Base-by-base conservation (phyloP, 2,329 filamentous ascomycete genomes). In the Colletotrichum filicis region DNA sequence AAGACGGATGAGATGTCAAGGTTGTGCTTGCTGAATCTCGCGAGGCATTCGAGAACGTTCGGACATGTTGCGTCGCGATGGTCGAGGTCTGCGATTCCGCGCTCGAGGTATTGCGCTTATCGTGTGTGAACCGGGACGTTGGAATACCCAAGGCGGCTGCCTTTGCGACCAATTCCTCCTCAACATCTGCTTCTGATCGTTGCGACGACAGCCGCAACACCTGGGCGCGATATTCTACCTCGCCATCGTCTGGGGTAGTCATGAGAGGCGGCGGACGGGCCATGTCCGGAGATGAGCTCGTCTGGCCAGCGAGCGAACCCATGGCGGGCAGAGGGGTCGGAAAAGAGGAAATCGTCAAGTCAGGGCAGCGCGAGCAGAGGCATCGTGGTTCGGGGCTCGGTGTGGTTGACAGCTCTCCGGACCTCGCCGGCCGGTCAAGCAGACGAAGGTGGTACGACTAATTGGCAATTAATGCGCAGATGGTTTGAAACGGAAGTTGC, bases 21-120 rank as follows among this genome's bases (percentile, higher is more conserved):
- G 80, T 79, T 5, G 85, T 85, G 73, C 80, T 83, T 4, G 81
- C 78, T 6, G 87, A 85, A 28, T 76, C 78, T 30, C 79, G 76
- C 14, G 84, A 84, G 9, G 80, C 82, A 57, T 84, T 83, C 3
- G 87, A 88, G 73, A 81, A 82, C 16, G 84, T 84, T 49, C 86
- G 86, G 28, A 81, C 83, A 76, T 86, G 85, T 35, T 79, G 82
- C 28, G 78, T 82, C 35, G 81, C 81, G 49, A 83, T 81, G 28
- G 82, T 79, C 8, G 85, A 86, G 42, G 81, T 81, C 68, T 77
- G 81, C 24, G 86, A 87, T 73, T 86, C 82, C 74, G 83, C 81
- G 66, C 80, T 83, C 37, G 82, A 83, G 3, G 79, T 80, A 68
- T 83, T 80, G 61, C 80, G 80, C 69, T 83, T 82, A 42, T 84